These are phyloP conservation scores for Chenopodium berlandieri DNA, from an alignment of 148 eudicot species.

Conservation along the genomic window DNA sequence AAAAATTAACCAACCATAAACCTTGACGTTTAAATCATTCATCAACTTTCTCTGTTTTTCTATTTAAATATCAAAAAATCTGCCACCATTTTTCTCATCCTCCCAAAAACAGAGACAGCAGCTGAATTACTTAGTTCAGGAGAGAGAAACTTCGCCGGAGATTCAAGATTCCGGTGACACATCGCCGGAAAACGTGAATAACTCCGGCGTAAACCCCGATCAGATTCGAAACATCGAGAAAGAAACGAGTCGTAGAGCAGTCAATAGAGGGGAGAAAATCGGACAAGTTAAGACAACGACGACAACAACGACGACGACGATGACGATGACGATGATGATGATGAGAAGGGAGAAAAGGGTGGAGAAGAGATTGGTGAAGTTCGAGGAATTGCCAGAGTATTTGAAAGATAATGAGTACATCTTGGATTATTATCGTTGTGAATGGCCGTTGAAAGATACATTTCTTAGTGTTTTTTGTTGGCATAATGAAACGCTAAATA, in stretches of 20 bases:
- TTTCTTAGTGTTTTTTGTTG: constrained; percentile 62
- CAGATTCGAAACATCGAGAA: background rate
- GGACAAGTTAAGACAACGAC: constrained; percentile 21
- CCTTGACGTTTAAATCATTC: background rate
- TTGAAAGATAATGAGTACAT: constrained; percentile 85
- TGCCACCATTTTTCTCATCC: background rate
- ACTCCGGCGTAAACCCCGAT: constrained; percentile 12
- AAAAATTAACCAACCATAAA: background rate
- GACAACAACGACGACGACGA: background rate
- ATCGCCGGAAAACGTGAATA: constrained; percentile 11
- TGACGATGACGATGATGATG: too few relatives aligned
- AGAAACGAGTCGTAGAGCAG: constrained; percentile 2
- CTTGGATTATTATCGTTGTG: constrained; percentile 72
- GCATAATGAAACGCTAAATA: constrained; percentile 92
- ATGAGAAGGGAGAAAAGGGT: constrained; percentile 12
- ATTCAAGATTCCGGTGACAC: constrained; percentile 19
- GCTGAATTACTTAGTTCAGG: background rate
- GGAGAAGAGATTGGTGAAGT: constrained; percentile 46
- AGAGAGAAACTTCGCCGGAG: constrained; percentile 14
- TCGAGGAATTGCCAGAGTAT: constrained; percentile 69
- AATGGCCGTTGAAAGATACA: constrained; percentile 90
- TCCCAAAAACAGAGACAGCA: background rate
- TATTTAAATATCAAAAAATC: background rate
- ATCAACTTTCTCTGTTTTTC: background rate
- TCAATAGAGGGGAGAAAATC: constrained; percentile 20